These are phyloP conservation scores for Ceratocystis lukuohia DNA, from an alignment of 2,329 filamentous ascomycete genomes.

Conservation along the genomic window DNA sequence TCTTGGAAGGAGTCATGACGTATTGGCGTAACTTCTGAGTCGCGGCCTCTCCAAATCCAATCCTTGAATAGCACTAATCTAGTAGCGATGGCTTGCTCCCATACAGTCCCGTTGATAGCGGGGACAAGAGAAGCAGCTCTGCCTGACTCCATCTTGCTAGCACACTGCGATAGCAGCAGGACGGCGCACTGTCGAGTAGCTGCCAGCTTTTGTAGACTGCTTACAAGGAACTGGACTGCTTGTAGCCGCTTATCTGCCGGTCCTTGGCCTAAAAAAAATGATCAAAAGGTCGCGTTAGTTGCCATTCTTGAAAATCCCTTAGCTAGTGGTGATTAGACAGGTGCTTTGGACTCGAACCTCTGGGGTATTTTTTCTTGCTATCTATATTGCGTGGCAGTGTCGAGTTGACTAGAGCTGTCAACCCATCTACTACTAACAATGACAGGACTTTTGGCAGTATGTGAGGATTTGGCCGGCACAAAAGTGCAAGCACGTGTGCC, in stretches of 20 bases:
- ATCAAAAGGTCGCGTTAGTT: background rate
- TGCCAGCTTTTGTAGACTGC: constrained; percentile 61
- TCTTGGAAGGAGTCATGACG: constrained; percentile 11
- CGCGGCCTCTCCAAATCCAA: constrained; percentile 39
- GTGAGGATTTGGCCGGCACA: constrained; percentile 50
- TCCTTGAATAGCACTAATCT: constrained; percentile 69
- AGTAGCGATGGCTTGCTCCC: constrained; percentile 65
- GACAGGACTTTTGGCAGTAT: constrained; percentile 51
- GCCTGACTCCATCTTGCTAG: constrained; percentile 61
- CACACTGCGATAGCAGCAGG: constrained; percentile 64
- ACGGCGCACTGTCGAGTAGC: constrained; percentile 59
- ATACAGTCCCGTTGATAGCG: constrained; percentile 59
- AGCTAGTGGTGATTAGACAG: background rate
- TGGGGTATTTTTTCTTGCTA: constrained; percentile 28
- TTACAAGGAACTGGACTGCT: constrained; percentile 50
- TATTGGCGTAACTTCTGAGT: background rate
- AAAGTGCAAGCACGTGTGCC: constrained; percentile 59
- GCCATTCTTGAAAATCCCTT: background rate
- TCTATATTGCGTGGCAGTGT: constrained; percentile 54
- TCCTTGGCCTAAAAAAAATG: constrained; percentile 9
- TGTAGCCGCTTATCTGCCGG: constrained; percentile 34
- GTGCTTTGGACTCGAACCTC: constrained; percentile 25
- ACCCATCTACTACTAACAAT: constrained; percentile 63
- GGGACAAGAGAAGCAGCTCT: constrained; percentile 57
- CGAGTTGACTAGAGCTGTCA: constrained; percentile 63